Evolutionary conservation across 2,329 filamentous ascomycete species (phyloP), one percentile per base, ranked within the genome.

Genomic region (Ophiostoma fasciatum): DNA sequence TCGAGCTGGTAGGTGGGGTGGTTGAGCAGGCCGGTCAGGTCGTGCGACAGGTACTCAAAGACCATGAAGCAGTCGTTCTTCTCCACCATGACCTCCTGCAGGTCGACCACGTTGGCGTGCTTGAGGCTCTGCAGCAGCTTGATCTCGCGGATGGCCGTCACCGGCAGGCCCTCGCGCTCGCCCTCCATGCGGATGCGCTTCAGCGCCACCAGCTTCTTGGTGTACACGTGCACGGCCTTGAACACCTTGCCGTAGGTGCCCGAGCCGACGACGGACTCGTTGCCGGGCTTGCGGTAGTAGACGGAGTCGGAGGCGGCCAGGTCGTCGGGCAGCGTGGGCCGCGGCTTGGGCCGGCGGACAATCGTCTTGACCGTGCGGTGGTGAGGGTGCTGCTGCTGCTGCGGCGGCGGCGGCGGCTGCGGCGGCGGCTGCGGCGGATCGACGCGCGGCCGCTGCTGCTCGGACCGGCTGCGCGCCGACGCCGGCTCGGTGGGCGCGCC

Each of bases 61-160:
- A 98, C 90, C 90, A 98, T 98, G 59, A 93, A 98, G 56, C 90
- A 98, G 57, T 96, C 87, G 47, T 96, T 96, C 52, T 80, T 82
- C 59, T 98, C 90, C 3, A 98, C 90, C 90, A 98, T 98, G 46
- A 92, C 83, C 59, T 94, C 85, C 45, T 82, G 74, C 14, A 94
- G 62, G 28, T 77, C 75, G 39, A 94, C 83, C 34, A 94, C 77
- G 49, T 92, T 93, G 40, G 67, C 61, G 49, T 93, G 83, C 43
- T 78, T 77, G 17, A 93, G 65, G 4, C 82, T 87, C 51, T 93
- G 84, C n/a, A 94, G 65, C 18, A 94, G 64, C 54, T 92, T 92
- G 62, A 94, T 87, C 55, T 94, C 85, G 41, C 85, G 76, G 19
- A 92, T 82, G 0, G 85, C 85, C 1, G 85, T 94, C 30, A 94